phyloP scores from a whole-genome alignment of 1,284 basidiomycete species.

The Marasmius tenuissimus region DNA sequence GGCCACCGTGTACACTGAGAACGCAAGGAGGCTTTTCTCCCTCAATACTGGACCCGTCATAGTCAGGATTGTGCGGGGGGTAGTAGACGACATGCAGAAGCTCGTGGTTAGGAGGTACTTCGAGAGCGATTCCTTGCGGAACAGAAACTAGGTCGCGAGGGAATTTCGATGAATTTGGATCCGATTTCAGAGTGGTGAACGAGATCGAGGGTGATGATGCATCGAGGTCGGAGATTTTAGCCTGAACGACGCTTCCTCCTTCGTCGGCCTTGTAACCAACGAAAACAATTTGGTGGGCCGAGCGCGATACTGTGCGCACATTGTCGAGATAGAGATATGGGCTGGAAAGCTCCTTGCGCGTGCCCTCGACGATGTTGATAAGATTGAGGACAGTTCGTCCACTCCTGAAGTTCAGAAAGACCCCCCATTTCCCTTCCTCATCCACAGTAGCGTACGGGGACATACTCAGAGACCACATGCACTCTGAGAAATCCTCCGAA shows the following conservation, averaged over 20 bases:
- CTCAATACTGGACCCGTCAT: slow-evolving; percentile 40
- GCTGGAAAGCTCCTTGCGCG: slow-evolving; percentile 33
- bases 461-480: slow-evolving; percentile 54
- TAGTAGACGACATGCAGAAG: slow-evolving; percentile 61
- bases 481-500: slow-evolving; percentile 57
- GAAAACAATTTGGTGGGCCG: slow-evolving; percentile 41
- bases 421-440: slow-evolving; percentile 33
- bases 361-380: slow-evolving; percentile 37
- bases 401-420: slow-evolving; percentile 49
- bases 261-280: slow-evolving; percentile 45
- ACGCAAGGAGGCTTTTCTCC: slow-evolving; percentile 66
- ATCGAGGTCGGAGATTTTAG: slow-evolving; percentile 23
- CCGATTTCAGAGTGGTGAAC: slow-evolving; percentile 31
- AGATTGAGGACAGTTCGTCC: slow-evolving; percentile 53
- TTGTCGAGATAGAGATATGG: slow-evolving; percentile 46
- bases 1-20: slow-evolving; percentile 66
- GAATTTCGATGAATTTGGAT: slow-evolving; percentile 18
- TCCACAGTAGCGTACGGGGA: slow-evolving; percentile 53
- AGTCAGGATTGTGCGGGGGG: slow-evolving; percentile 60
- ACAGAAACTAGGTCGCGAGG: slow-evolving; percentile 38
- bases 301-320: slow-evolving; percentile 37
- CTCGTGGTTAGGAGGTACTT: slow-evolving; percentile 32
- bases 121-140: slow-evolving; percentile 45
- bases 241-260: slow-evolving; percentile 37
- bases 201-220: slow-evolving; percentile 9